Conservation (phyloP, 139 green algal genomes). For the Mesotaenium endlicherianum region DNA sequence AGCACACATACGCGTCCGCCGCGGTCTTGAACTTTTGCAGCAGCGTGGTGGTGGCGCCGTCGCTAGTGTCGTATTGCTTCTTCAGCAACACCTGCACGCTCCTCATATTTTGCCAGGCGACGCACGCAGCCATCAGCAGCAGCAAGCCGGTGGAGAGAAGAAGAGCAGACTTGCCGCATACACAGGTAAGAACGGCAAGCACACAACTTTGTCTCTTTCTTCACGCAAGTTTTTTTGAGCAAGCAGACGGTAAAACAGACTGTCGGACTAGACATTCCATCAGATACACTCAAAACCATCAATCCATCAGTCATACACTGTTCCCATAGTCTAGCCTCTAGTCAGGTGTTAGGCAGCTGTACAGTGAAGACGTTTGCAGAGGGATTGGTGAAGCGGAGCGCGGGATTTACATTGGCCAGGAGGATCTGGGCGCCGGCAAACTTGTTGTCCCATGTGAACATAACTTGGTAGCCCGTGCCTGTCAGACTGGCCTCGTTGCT, state of each 20-base stretch:
- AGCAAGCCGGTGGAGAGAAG: background rate
- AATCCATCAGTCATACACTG: background rate
- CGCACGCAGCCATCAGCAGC: background rate
- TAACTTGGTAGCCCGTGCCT: background rate
- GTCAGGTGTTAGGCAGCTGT: no score
- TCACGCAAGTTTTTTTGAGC: background rate
- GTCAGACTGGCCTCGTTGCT: background rate
- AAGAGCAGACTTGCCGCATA: background rate
- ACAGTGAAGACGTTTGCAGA: no score
- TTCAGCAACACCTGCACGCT: no score
- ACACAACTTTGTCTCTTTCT: background rate
- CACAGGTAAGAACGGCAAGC: background rate
- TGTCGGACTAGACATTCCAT: background rate
- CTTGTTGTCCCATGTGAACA: constrained; percentile 29
- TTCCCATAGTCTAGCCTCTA: no score
- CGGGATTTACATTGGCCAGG: background rate
- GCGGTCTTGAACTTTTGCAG: background rate
- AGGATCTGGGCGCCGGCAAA: constrained; percentile 4
- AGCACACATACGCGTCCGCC: constrained; percentile 21
- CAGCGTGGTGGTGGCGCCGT: background rate
- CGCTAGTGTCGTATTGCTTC: no score
- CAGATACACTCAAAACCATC: background rate
- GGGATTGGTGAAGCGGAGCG: no score
- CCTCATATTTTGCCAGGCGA: no score
- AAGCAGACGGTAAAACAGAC: background rate